Percentiles rank a stretch among this genome's conserved stretches.
Conservation (phyloP, 371 early-diverging fungal genomes). For the Umbelopsis sp. region DNA sequence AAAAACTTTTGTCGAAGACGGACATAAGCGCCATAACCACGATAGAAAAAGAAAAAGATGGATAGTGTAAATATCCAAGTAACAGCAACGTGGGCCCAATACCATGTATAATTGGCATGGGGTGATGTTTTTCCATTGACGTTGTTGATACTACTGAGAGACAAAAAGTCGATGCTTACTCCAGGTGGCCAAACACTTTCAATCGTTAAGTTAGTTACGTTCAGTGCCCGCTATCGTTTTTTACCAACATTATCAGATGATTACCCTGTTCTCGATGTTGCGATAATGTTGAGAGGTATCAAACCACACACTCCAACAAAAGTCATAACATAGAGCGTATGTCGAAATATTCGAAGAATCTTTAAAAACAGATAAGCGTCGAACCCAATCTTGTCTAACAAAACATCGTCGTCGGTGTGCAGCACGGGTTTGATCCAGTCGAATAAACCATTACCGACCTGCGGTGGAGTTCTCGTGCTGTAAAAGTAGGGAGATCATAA, state of each 20-base stretch:
- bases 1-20: slow-evolving; percentile 64
- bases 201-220: slow-evolving; percentile 23
- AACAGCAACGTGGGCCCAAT: slow-evolving; percentile 69
- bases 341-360: slow-evolving; percentile 65
- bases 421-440: slow-evolving; percentile 71
- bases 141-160: slow-evolving; percentile 42
- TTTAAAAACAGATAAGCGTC: slow-evolving; percentile 82
- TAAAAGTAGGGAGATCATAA: background rate
- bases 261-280: slow-evolving; percentile 50
- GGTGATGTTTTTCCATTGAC: slow-evolving; percentile 29
- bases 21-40: slow-evolving; percentile 64
- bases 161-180: slow-evolving; percentile 38
- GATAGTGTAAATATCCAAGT: slow-evolving; percentile 64
- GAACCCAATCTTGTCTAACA: slow-evolving; percentile 71
- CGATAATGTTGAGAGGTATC: slow-evolving; percentile 65
- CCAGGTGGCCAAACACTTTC: slow-evolving; percentile 55
- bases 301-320: slow-evolving; percentile 63
- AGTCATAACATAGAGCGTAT: slow-evolving; percentile 57
- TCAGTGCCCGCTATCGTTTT: background rate
- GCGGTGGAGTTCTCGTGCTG: slow-evolving; percentile 68
- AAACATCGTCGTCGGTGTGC: slow-evolving; percentile 56
- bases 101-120: slow-evolving; percentile 44
- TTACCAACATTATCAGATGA: background rate
- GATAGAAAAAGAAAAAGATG: slow-evolving; percentile 56
- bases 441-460: slow-evolving; percentile 59